A percentile compares a stretch with the other conserved stretches of the same genome.
phyloP scores from a whole-genome alignment of 192 early-diverging fungal genomes.

The Haplosporangium gracile region DNA sequence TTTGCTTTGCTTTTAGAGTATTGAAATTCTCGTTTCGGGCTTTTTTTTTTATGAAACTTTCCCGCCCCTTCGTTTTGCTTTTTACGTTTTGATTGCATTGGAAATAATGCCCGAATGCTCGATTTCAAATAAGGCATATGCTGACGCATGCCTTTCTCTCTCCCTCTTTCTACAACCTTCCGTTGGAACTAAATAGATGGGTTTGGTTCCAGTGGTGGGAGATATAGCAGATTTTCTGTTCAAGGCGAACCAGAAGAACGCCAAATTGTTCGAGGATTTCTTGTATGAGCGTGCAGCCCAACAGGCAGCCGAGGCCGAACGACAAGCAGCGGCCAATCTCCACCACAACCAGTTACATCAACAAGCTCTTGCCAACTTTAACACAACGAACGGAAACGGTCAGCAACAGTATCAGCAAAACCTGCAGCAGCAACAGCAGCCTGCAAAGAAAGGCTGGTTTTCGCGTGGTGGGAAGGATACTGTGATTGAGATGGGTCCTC shows the following conservation, averaged over 20 bases:
- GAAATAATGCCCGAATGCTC: no score
- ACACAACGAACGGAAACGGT: neutral
- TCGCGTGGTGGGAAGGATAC: neutral
- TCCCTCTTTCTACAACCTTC: neutral
- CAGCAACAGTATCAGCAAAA: neutral
- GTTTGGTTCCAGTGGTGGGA: slow-evolving; percentile 64
- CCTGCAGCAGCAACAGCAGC: neutral
- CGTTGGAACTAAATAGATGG: slow-evolving; percentile 43
- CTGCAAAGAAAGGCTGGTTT: neutral
- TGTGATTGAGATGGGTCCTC: neutral
- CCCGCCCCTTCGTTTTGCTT: neutral
- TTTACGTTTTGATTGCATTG: neutral
- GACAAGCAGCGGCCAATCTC: neutral
- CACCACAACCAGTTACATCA: slow-evolving; percentile 2
- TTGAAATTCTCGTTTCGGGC: neutral
- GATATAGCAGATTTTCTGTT: slow-evolving; percentile 65
- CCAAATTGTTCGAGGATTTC: slow-evolving; percentile 62
- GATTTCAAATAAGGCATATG: neutral
- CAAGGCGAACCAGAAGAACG: slow-evolving; percentile 67
- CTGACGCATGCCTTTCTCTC: neutral
- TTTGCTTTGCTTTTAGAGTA: neutral
- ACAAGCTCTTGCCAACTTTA: neutral
- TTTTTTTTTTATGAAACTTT: neutral
- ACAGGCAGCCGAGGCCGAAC: slow-evolving; percentile 21
- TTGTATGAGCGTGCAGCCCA: slow-evolving; percentile 47